Evolutionary conservation across 768 basidiomycete species (phyloP), one percentile per base, ranked within the genome.

Genomic region (Lentinula edodes): DNA sequence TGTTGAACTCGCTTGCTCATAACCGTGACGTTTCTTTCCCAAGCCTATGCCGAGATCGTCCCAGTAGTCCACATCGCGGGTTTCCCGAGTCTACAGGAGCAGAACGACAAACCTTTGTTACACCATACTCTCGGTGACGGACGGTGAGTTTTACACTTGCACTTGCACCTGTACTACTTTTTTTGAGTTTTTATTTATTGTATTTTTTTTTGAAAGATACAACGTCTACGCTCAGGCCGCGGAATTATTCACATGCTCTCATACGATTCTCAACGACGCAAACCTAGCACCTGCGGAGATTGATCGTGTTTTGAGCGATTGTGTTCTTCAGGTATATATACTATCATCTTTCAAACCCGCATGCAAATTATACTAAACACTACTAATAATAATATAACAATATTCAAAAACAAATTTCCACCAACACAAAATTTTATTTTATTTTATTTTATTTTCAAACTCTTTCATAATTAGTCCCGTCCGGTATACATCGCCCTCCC

Each of bases 61-160:
- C 95, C 94, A 5, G 82, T 96, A 1, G 77, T 96, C 8, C 94
- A 96, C 68, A 80, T 97, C 56, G 95, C 88, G 23, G 94, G 95
- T 39, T 84, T 83, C 0, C 93, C 94, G 1, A 88, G 83, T 66
- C 91, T 88, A 5, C 65, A 73, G 13, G 86, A 94, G 65, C 88
- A 93, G 66, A 86, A 84, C 71, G 74, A 75, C 32, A 84, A 83
- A 53, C 88, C 91, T 2, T 75, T 94, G 70, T 79, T 96, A 36
- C 94, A 95, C 67, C 94, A 95, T 67, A 94, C 93, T 0, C 82
- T 95, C 12, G 93, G 93, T 43, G 89, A 94, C 65, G 91, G 89
- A 63, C 80, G 86, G 87, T 85, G 66, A 36, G 66, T 23, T 23
- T 2, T 23, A 23, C 23, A 23, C 23, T 23, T 23, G 23, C 23